Conservation (phyloP, 352 stramenopile genomes). For the Pythium sukuiense region DNA sequence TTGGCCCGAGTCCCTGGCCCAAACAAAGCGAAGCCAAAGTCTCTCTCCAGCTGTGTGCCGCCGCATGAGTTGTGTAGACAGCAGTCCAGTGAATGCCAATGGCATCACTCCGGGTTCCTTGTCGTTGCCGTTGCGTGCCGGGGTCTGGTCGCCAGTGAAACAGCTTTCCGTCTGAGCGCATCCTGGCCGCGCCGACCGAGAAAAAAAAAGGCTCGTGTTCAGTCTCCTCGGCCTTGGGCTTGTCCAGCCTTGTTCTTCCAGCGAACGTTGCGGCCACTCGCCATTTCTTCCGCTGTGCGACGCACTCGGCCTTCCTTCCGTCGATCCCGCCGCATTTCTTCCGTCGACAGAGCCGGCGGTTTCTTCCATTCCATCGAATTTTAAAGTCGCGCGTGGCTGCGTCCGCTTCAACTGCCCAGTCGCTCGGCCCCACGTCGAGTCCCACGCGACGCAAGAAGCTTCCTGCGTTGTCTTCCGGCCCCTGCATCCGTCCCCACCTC, state of each 20-base stretch:
- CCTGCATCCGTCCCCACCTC: neutral
- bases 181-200: neutral
- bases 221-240: no score
- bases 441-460: neutral
- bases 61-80: neutral
- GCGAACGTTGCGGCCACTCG: neutral
- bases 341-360: neutral
- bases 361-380: conserved; percentile 4
- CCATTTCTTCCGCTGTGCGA: conserved; percentile 1
- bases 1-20: neutral
- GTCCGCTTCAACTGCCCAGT: neutral
- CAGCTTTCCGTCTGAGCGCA: neutral
- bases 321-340: neutral
- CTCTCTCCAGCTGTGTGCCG: no score
- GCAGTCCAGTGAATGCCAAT: neutral
- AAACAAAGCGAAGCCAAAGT: no score
- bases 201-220: no score
- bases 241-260: neutral
- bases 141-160: neutral
- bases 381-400: neutral
- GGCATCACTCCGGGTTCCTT: neutral
- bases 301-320: neutral
- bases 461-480: no score
- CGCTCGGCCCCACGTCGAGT: neutral
- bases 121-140: neutral